phyloP scores from a whole-genome alignment of 169 alveolate genomes.

The Plasmodium inui region DNA sequence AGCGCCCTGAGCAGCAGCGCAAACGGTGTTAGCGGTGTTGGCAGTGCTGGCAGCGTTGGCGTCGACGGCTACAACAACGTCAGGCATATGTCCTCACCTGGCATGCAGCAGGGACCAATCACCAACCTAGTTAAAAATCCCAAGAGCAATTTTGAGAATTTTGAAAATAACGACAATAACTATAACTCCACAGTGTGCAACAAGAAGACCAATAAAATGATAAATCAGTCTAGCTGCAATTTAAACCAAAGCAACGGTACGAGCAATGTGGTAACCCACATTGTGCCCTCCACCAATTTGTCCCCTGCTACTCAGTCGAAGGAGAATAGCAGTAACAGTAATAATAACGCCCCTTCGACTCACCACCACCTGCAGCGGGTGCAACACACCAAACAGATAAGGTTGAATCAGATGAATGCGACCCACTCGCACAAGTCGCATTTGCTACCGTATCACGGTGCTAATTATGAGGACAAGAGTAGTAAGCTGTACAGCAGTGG shows the following conservation, averaged over 20 bases:
- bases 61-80: conserved; percentile 9
- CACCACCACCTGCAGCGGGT: conserved; percentile 17
- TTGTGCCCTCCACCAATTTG: conserved; percentile 32
- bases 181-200: not conserved
- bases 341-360: not conserved
- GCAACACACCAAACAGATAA: conserved; percentile 40
- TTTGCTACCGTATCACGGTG: conserved; percentile 2
- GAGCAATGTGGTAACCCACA: conserved; percentile 9
- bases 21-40: not conserved
- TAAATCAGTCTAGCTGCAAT: conserved; percentile 46
- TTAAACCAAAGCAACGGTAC: conserved; percentile 36
- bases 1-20: not conserved
- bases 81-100: conserved; percentile 9
- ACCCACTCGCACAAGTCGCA: conserved; percentile 24
- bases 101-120: conserved; percentile 15
- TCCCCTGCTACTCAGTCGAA: conserved; percentile 12
- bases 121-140: conserved; percentile 46
- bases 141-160: conserved; percentile 19
- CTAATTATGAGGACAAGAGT: conserved; percentile 48
- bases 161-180: conserved; percentile 46
- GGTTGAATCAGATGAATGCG: conserved; percentile 29
- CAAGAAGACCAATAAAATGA: conserved; percentile 28
- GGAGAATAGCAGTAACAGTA: conserved; percentile 1
- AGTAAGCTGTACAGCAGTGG: conserved; percentile 24
- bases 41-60: not conserved